Percentiles rank a stretch among this genome's conserved stretches.
phyloP scores from a whole-genome alignment of 163 green algal genomes.

The Scenedesmus sp. region DNA sequence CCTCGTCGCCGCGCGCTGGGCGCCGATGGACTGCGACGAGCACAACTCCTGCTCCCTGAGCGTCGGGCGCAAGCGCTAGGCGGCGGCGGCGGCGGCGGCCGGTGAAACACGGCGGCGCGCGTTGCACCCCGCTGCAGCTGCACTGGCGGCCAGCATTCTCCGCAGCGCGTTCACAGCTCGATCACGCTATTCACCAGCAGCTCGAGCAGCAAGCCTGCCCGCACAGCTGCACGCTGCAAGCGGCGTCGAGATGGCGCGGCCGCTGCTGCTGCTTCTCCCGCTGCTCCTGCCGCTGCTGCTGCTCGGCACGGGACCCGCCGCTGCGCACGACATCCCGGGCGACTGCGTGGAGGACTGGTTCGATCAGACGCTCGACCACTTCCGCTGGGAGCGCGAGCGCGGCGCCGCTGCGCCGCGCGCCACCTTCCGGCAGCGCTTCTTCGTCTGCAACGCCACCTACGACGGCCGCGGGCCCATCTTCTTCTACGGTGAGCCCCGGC shows the following conservation, averaged over 20 bases:
- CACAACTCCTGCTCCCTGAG: conserved; percentile 42
- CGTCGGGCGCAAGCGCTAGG: conserved; percentile 7
- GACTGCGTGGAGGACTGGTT: conserved; percentile 54
- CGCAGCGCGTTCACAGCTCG: too few species aligned
- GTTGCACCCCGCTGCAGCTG: neutral
- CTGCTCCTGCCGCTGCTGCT: neutral
- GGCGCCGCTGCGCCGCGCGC: neutral
- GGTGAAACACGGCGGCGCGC: too few species aligned
- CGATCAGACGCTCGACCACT: conserved; percentile 70
- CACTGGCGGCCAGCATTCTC: too few species aligned
- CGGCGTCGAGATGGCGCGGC: too few species aligned
- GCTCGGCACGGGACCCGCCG: neutral
- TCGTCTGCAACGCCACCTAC: conserved; percentile 66
- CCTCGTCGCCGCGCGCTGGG: conserved; percentile 76
- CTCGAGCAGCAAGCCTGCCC: too few species aligned
- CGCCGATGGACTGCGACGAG: conserved; percentile 40
- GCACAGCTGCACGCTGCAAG: too few species aligned
- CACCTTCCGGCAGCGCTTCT: conserved; percentile 80
- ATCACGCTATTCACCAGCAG: too few species aligned
- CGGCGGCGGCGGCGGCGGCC: neutral
- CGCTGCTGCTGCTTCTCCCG: too few species aligned
- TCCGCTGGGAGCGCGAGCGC: conserved; percentile 41
- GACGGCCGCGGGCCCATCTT: conserved; percentile 72
- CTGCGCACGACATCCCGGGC: conserved; percentile 6
- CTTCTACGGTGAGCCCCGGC: conserved; percentile 82